Conservation (phyloP, 108 stramenopile species). For the Cyclotella choctawhatcheeana region DNA sequence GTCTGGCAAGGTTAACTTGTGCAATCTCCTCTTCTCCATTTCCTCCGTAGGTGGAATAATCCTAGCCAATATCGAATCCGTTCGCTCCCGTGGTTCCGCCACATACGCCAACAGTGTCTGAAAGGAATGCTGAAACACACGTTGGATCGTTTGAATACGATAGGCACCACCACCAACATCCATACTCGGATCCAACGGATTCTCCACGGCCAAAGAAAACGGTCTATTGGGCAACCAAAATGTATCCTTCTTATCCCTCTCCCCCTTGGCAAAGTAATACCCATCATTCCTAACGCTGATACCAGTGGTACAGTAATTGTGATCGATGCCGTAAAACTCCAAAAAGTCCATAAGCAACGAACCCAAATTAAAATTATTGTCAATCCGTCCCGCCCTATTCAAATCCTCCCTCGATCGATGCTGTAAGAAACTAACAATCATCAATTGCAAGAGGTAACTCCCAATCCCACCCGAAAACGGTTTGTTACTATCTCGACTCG, state of each 20-base stretch:
- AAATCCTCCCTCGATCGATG: slow-evolving; percentile 65
- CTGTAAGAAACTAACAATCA: slow-evolving; percentile 91
- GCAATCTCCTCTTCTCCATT: slow-evolving; percentile 56
- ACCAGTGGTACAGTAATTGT: slow-evolving; percentile 90
- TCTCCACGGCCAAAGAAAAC: slow-evolving; percentile 82
- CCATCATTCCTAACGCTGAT: slow-evolving; percentile 89
- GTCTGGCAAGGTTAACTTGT: slow-evolving; percentile 14
- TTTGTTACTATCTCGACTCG: slow-evolving; percentile 89
- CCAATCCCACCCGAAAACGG: slow-evolving; percentile 96
- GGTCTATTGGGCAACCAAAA: slow-evolving; percentile 71
- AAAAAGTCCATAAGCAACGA: slow-evolving; percentile 90
- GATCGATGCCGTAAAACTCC: slow-evolving; percentile 89
- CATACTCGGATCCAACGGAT: slow-evolving; percentile 81
- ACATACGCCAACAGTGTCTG: slow-evolving; percentile 67
- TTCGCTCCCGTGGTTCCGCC: slow-evolving; percentile 59
- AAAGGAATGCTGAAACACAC: slow-evolving; percentile 87
- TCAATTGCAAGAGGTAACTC: slow-evolving; percentile 89
- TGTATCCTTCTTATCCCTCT: slow-evolving; percentile 46
- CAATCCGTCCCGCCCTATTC: slow-evolving; percentile 6
- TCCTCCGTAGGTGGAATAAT: slow-evolving; percentile 77
- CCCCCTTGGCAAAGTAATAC: slow-evolving; percentile 88
- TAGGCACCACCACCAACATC: slow-evolving; percentile 86
- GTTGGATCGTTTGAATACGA: slow-evolving; percentile 74
- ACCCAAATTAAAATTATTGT: slow-evolving; percentile 71
- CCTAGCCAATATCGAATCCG: slow-evolving; percentile 73